Evolutionary conservation across 192 early-diverging fungal species (phyloP).

Genomic region (Coemansia sp.): DNA sequence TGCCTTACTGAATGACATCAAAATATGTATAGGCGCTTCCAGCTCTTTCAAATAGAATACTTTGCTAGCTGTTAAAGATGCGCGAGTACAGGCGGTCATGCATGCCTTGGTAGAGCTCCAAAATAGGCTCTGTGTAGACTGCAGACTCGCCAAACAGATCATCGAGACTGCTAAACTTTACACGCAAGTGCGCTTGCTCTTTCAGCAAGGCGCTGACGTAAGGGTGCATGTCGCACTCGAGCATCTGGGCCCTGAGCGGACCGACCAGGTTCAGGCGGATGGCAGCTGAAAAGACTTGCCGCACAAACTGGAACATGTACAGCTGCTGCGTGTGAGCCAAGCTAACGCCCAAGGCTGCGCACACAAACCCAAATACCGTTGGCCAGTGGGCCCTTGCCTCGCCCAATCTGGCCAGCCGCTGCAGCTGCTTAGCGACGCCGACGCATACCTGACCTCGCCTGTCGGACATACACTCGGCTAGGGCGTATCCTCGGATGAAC

Average conservation of each 20-base stretch:
- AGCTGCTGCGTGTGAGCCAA: conserved; percentile 69
- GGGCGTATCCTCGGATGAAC: conserved; percentile 50
- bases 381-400: conserved; percentile 72
- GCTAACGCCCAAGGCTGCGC: conserved; percentile 47
- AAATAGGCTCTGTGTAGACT: conserved; percentile 66
- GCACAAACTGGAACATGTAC: conserved; percentile 82
- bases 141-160: conserved; percentile 46
- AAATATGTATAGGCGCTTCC: background rate
- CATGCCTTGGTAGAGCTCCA: conserved; percentile 77
- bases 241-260: conserved; percentile 82
- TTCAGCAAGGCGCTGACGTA: conserved; percentile 57
- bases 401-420: conserved; percentile 53
- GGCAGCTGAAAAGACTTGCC: conserved; percentile 83
- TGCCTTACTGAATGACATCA: conserved; percentile 27
- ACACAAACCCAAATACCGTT: conserved; percentile 76
- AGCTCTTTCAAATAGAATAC: background rate
- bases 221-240: conserved; percentile 64
- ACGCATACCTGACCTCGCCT: conserved; percentile 27
- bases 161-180: conserved; percentile 18
- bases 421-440: conserved; percentile 42
- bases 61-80: conserved; percentile 73
- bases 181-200: conserved; percentile 56
- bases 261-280: conserved; percentile 89
- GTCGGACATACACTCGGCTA: conserved; percentile 34
- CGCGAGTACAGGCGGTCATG: conserved; percentile 78